Evolutionary conservation across 2,329 filamentous ascomycete species (phyloP).

Genomic region (Trichoderma breve): DNA sequence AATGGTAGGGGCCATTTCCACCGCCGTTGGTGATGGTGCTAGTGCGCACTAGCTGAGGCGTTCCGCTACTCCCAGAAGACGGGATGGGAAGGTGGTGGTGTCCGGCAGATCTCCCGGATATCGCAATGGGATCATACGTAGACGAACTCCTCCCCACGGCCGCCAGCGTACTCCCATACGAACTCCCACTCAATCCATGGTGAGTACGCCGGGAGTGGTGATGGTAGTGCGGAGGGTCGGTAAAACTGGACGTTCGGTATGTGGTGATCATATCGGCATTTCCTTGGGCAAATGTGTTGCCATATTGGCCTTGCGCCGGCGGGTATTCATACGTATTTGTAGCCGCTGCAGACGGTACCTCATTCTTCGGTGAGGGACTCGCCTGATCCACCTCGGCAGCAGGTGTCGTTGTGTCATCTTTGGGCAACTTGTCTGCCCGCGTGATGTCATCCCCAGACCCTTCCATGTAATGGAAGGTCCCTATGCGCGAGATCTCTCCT

Average conservation of each 20-base stretch:
- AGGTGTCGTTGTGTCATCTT: conserved; percentile 39
- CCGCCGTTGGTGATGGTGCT: conserved; percentile 48
- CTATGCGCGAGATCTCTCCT: conserved; percentile 52
- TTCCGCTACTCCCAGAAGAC: conserved; percentile 34
- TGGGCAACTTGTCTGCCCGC: conserved; percentile 37
- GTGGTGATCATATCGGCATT: conserved; percentile 55
- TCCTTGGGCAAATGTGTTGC: conserved; percentile 40
- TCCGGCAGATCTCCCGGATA: conserved; percentile 44
- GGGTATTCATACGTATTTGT: conserved; percentile 49
- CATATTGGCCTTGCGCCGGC: conserved; percentile 42
- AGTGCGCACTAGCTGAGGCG: conserved; percentile 54
- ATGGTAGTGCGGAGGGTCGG: conserved; percentile 45
- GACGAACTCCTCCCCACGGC: conserved; percentile 42
- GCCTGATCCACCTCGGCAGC: conserved; percentile 39
- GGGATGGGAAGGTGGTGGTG: conserved; percentile 50
- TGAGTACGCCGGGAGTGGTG: conserved; percentile 41
- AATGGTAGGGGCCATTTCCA: conserved; percentile 60
- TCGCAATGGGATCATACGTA: conserved; percentile 42
- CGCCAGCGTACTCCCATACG: conserved; percentile 42
- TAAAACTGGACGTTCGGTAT: conserved; percentile 53
- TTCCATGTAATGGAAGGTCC: conserved; percentile 51
- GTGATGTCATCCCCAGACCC: conserved; percentile 47
- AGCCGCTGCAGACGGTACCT: conserved; percentile 38
- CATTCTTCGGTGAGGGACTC: conserved; percentile 44
- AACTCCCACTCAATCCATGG: conserved; percentile 43